Evolutionary conservation across 805 yeast species (phyloP), one percentile per base, ranked within the genome.

Genomic region (Cyberlindnera saturnus): DNA sequence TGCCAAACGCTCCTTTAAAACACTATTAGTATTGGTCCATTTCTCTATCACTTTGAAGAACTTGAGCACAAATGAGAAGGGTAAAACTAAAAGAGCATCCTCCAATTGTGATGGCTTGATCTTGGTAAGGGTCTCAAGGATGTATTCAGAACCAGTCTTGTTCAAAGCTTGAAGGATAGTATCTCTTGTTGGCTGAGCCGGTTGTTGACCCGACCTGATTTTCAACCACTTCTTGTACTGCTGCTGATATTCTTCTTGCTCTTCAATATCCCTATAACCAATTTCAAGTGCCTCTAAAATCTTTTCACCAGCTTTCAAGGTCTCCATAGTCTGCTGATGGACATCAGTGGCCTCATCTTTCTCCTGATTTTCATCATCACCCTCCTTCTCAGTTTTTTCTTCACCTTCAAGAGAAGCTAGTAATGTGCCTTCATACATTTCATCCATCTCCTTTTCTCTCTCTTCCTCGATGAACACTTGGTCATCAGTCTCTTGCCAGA

Each of bases 381-480:
- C 69, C 11, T 59, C 70, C 9, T 57, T 66, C 26, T 58, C 68
- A 9, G 61, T 69, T 3, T 55, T 65, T 38, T 65, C 73, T 19
- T 57, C 67, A 33, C 73, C 77, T 56, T 87, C 96, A 36, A 88
- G 65, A 5, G 90, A 79, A 14, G 75, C 79, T 40, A 89, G 70
- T 36, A 93, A 68, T 7, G 83, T 85, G n/a, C 77, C 74, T 60
- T 93, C 98, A 59, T 90, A 88, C 44, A 82, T 67, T 62, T 90
- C 96, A 61, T 93, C 99, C 77, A 89, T 72, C 63, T 93, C 99
- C 63, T 84, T 86, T 61, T 93, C 99, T 45, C 93, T 75, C 67
- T 93, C 99, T 70, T 93, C 99, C 63, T 93, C 97, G 47, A 93
- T 66, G 61, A 93, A 93, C n/a, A 93, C 93, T 54, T 91, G 90